phyloP scores from a whole-genome alignment of 2,329 filamentous ascomycete genomes.

The Elsinoe australis region DNA sequence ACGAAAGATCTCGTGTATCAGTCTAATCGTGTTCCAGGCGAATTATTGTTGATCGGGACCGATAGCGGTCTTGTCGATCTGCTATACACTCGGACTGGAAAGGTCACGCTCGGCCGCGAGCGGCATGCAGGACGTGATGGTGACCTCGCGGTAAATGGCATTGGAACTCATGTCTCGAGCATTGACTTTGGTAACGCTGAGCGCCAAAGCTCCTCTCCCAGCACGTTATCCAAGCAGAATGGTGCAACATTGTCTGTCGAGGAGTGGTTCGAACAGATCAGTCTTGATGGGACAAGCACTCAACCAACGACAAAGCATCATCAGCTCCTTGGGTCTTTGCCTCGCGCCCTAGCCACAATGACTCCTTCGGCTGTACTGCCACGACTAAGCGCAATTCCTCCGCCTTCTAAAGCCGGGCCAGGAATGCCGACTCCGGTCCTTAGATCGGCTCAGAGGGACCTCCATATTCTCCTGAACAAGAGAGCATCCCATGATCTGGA shows the following conservation, averaged over 20 bases:
- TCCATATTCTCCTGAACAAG: slow-evolving; percentile 3
- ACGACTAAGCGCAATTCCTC: slow-evolving; percentile 46
- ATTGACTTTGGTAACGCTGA: slow-evolving; percentile 12
- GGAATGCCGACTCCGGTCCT: slow-evolving; percentile 29
- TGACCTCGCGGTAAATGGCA: neutral
- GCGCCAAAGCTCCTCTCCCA: too few species aligned
- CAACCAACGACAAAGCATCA: neutral
- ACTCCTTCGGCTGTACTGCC: slow-evolving; percentile 71
- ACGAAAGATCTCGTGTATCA: too few species aligned
- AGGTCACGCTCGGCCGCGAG: neutral
- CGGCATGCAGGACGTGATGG: neutral
- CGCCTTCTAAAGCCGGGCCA: slow-evolving; percentile 28
- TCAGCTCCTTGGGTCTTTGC: neutral
- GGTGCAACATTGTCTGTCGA: slow-evolving; percentile 21
- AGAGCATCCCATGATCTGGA: slow-evolving; percentile 8
- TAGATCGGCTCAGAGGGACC: slow-evolving; percentile 27
- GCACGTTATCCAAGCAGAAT: slow-evolving; percentile 28
- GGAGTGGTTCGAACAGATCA: slow-evolving; percentile 24
- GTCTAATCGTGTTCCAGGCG: neutral
- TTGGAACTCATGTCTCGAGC: neutral
- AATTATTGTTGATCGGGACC: slow-evolving; percentile 12
- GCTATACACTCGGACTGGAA: neutral
- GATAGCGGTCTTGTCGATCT: slow-evolving; percentile 10
- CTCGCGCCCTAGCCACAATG: slow-evolving; percentile 52
- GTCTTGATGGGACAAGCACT: slow-evolving; percentile 14